phyloP scores from a whole-genome alignment of 495 filamentous ascomycete species.

The Parachaetomium inaequale region DNA sequence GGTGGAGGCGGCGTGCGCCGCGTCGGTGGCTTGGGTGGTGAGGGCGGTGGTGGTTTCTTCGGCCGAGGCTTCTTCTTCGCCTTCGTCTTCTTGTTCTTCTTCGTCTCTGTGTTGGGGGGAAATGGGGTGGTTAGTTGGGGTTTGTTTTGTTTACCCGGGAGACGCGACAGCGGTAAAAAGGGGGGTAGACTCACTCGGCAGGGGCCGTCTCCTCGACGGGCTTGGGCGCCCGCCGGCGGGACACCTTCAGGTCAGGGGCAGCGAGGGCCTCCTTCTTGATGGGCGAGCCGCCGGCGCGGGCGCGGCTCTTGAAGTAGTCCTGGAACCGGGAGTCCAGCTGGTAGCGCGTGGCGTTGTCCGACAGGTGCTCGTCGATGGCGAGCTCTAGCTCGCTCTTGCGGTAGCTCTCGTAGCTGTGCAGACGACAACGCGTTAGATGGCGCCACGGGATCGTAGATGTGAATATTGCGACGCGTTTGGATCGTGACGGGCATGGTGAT shows the following conservation, averaged over 20 bases:
- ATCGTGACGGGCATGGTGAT: not conserved
- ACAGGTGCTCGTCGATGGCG: slow-evolving; percentile 71
- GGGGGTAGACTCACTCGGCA: slow-evolving; percentile 39
- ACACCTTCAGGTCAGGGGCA: slow-evolving; percentile 40
- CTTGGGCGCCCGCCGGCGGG: slow-evolving; percentile 46
- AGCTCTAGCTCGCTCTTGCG: slow-evolving; percentile 81
- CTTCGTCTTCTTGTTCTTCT: not conserved
- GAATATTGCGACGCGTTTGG: slow-evolving; percentile 1
- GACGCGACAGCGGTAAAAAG: not conserved
- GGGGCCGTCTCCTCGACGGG: slow-evolving; percentile 44
- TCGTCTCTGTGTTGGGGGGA: slow-evolving; percentile 1
- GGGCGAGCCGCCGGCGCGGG: slow-evolving; percentile 59
- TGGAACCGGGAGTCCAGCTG: slow-evolving; percentile 59
- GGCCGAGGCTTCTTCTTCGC: not conserved
- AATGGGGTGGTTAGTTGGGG: slow-evolving; percentile 2
- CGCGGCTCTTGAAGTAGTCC: slow-evolving; percentile 71
- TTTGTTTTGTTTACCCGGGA: slow-evolving; percentile 17
- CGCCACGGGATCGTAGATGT: not conserved
- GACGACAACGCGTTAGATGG: not conserved
- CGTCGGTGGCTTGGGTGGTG: slow-evolving; percentile 1
- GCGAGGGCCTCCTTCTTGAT: slow-evolving; percentile 60
- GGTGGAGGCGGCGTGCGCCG: slow-evolving; percentile 35
- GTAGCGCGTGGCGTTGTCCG: slow-evolving; percentile 59
- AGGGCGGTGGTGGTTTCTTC: slow-evolving; percentile 5
- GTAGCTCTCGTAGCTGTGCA: slow-evolving; percentile 59